Base-by-base conservation (phyloP, 805 yeast species). In the Cephaloascus albidus region DNA sequence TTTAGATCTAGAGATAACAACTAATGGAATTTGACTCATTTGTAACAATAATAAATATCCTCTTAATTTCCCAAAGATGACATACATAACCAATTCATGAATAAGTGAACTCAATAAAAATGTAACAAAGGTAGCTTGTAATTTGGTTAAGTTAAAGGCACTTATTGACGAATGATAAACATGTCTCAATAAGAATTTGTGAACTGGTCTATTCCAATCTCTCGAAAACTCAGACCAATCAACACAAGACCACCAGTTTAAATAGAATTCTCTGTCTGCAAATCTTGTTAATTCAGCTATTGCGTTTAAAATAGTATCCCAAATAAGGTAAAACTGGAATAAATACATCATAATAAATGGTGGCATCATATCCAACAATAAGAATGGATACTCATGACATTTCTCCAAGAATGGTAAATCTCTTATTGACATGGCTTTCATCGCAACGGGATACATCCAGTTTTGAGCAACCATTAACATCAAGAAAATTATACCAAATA, bases 201-300 rank as follows among this genome's bases (percentile, higher is more conserved):
- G 96, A 18, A 93, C 97, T 0, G 97, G 96, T 8, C 76, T 74
- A 56, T 93, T 93, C 98, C 99, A 94, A 45, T 84, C 78, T 46
- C 97, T 70, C 10, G 96, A 82, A 57, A 85, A 93, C 54, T 89
- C 89, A 41, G 85, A 85, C 96, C 97, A 93, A 33, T 86, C 83
- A 16, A 82, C 77, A 44, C 94, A 85, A 50, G 89, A 86, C 98
- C 99, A 93, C 98, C 98, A 94, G 35, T 87, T 85, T 3, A 95
- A 90, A 54, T 94, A 93, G 58, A 93, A 93, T 47, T 84, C 84
- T 38, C 98, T 75, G 56, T 93, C 97, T 3, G 86, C 96, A 61
- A 81, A 94, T 38, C 71, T 54, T 14, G 95, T 81, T 31, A 90
- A 64, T 56, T 93, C 98, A 0, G 96, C 97, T 49, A 94, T 74